Conservation (phyloP, 306 rosid species). For the Cyclanthera cordifolia region DNA sequence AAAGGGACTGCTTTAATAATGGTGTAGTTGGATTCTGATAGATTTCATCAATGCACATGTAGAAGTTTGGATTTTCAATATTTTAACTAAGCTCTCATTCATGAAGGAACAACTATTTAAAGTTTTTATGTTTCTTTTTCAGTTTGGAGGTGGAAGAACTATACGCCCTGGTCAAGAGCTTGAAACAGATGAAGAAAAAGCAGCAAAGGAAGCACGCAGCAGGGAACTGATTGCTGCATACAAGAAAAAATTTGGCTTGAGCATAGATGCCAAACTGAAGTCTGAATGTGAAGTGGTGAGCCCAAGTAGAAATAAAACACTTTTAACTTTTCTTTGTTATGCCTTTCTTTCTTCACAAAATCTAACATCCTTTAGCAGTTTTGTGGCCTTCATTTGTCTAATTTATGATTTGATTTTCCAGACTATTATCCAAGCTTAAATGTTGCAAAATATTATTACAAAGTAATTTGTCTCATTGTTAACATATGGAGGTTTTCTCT, state of each 20-base stretch:
- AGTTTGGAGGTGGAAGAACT: constrained; percentile 84
- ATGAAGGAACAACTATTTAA: neutral
- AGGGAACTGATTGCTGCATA: constrained; percentile 60
- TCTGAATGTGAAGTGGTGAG: constrained; percentile 68
- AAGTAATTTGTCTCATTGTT: neutral
- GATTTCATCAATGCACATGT: neutral
- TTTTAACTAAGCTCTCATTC: neutral
- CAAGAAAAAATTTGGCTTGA: constrained; percentile 44
- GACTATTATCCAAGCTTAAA: neutral
- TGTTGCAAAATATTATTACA: neutral
- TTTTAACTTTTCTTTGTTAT: neutral
- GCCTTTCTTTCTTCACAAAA: neutral
- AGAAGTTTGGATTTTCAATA: neutral
- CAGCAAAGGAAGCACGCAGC: constrained; percentile 58
- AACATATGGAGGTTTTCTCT: neutral
- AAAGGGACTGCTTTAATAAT: neutral
- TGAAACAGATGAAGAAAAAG: constrained; percentile 74
- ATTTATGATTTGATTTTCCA: neutral
- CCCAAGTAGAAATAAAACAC: neutral
- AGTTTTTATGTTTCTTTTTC: constrained; percentile 8
- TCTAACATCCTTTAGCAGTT: neutral
- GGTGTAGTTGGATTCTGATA: neutral
- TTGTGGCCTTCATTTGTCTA: constrained; percentile 3
- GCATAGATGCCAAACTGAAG: constrained; percentile 53
- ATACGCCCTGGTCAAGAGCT: constrained; percentile 66